phyloP scores from a whole-genome alignment of 352 stramenopile genomes.

The Pythium folliculosum region DNA sequence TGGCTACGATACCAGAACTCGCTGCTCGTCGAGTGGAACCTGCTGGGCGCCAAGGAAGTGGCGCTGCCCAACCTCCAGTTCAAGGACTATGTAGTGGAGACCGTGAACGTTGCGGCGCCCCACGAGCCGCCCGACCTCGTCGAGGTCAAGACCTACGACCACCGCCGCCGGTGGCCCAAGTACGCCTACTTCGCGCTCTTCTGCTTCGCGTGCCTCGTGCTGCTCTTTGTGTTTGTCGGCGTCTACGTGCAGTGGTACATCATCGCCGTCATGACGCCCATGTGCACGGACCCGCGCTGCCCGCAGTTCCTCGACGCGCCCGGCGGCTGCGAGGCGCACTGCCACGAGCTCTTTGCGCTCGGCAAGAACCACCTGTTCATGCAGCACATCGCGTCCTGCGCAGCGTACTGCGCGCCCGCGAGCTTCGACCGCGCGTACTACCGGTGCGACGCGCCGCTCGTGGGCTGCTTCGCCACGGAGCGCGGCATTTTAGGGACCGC shows the following conservation, averaged over 20 bases:
- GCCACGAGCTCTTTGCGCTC: constrained; percentile 49
- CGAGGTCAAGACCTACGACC: constrained; percentile 61
- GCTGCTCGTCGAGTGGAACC: constrained; percentile 64
- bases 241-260: constrained; percentile 75
- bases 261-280: constrained; percentile 65
- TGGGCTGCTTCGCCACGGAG: constrained; percentile 56
- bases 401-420: constrained; percentile 42
- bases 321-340: constrained; percentile 43
- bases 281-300: constrained; percentile 60
- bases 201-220: constrained; percentile 46
- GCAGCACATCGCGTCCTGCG: constrained; percentile 44
- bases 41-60: constrained; percentile 53
- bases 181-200: constrained; percentile 56
- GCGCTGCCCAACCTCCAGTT: constrained; percentile 56
- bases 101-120: constrained; percentile 58
- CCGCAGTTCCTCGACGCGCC: constrained; percentile 39
- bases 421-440: constrained; percentile 56
- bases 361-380: constrained; percentile 54
- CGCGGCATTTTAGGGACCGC: constrained; percentile 56
- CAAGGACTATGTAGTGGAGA: constrained; percentile 54
- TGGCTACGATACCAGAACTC: constrained; percentile 67
- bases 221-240: constrained; percentile 59
- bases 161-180: constrained; percentile 54
- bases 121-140: constrained; percentile 59
- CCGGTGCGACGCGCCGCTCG: constrained; percentile 46